These are phyloP conservation scores for Rhodotorula sp. DNA, from an alignment of 1,284 basidiomycete genomes.

Conservation along the genomic window DNA sequence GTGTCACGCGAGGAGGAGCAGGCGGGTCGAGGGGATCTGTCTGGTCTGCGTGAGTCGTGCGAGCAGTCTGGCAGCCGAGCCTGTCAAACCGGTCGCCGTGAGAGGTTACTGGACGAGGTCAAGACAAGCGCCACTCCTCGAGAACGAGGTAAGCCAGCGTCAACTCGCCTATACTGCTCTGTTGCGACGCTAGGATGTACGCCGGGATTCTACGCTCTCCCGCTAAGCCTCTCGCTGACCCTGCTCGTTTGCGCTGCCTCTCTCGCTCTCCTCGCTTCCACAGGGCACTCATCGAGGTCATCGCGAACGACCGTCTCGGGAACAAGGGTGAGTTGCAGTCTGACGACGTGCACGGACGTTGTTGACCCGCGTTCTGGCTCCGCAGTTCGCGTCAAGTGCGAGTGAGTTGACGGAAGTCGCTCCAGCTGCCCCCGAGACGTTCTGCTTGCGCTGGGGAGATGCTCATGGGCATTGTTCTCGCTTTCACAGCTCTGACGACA, in stretches of 20 bases:
- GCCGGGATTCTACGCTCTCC: background rate
- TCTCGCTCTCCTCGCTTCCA: background rate
- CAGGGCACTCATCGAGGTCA: slow-evolving; percentile 48
- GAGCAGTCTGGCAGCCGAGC: background rate
- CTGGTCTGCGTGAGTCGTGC: background rate
- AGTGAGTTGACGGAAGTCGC: slow-evolving; percentile 33
- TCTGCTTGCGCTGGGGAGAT: too few relatives aligned
- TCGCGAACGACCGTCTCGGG: slow-evolving; percentile 94
- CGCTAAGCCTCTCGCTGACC: background rate
- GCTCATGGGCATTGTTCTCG: too few relatives aligned
- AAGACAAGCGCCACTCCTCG: background rate
- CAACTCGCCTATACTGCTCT: background rate
- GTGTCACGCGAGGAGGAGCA: background rate
- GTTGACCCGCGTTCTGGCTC: background rate
- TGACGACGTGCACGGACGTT: background rate
- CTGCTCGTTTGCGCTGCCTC: background rate
- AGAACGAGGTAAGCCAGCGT: background rate
- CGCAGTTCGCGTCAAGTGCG: slow-evolving; percentile 79
- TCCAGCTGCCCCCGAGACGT: background rate
- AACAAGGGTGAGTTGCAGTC: slow-evolving; percentile 69
- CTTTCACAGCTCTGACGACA: slow-evolving; percentile 81
- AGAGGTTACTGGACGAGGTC: background rate
- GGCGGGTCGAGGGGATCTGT: background rate
- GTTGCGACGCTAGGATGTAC: background rate
- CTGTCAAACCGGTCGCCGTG: background rate